Evolutionary conservation across 345 rosid genomes (phyloP), one percentile per base, ranked within the genome.

Genomic region (Aurinia saxatilis): DNA sequence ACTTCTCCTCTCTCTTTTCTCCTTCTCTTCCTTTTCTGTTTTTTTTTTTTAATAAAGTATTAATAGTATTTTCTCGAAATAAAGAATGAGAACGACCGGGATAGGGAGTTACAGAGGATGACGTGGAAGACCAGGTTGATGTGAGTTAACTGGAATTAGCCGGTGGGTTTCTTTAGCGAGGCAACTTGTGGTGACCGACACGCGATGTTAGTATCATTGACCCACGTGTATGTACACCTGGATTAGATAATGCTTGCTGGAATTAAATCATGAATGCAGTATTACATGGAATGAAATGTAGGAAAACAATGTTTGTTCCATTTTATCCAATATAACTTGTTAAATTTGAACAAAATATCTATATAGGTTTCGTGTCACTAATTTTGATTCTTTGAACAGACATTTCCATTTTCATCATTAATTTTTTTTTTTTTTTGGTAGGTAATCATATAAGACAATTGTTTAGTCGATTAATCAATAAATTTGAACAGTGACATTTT

Each of bases 1-100:
- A 41, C 65, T 63, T 64, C 54, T 70, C 70, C 71, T 61, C 49
- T 61, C 63, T 57, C 65, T 35, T 57, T 66, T 41, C 33, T 21
- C 65, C 37, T 45, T 33, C 21, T 44, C 11, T 33, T 16, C 25
- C 50, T 25, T 4, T 57, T 37, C n/a, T 6, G 5, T 60, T 45
- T 60, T 5, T 34, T 29, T 34, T 31, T 41, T 0, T 6, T 37
- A 42, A 9, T 9, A 0, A 8, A n/a, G 4, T 39, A 18, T 62
- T 62, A 62, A 70, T 62, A 62, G 58, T 40, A 48, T 46, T 7
- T 35, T 21, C 14, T 16, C 34, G 42, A 40, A 70, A 39, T 38
- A 21, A 21, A 55, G 52, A 40, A 39, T 39, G 53, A 55, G 41
- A 58, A 40, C 12, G 45, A 8, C 52, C 58, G 51, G 10, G 71